phyloP scores from a whole-genome alignment of 2,329 filamentous ascomycete species.

The Aspergillus viridinutans region DNA sequence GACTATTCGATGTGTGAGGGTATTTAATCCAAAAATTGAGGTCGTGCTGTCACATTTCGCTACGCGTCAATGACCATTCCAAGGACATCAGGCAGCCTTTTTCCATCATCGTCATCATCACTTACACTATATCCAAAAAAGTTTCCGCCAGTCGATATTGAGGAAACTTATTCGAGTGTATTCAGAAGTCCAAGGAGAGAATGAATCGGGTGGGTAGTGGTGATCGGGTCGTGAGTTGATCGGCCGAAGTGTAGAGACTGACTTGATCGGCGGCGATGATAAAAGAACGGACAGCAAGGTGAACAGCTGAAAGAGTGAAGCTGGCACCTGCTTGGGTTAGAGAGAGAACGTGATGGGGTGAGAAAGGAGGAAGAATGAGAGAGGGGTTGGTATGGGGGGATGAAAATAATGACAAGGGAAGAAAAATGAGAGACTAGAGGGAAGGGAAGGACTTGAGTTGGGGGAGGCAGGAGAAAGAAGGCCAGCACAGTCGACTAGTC shows the following conservation, averaged over 20 bases:
- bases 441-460: slow-evolving; percentile 7
- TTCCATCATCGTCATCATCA: background rate
- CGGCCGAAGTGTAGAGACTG: slow-evolving; percentile 9
- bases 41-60: slow-evolving; percentile 2
- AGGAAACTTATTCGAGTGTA: background rate
- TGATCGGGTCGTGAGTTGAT: slow-evolving; percentile 14
- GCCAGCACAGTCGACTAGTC: background rate
- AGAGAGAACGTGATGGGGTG: slow-evolving; percentile 23
- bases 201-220: slow-evolving; percentile 15
- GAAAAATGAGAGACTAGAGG: background rate
- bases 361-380: slow-evolving; percentile 20
- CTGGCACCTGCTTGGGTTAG: slow-evolving; percentile 45
- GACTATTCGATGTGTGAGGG: background rate
- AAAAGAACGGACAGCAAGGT: slow-evolving; percentile 49
- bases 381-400: slow-evolving; percentile 1
- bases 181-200: slow-evolving; percentile 12
- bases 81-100: background rate
- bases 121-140: slow-evolving; percentile 10
- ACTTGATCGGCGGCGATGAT: slow-evolving; percentile 11
- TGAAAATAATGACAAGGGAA: background rate
- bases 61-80: background rate
- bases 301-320: slow-evolving; percentile 64
- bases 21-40: slow-evolving; percentile 11
- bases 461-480: slow-evolving; percentile 23
- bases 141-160: background rate